A percentile compares a stretch with the other conserved stretches of the same genome.
phyloP scores from a whole-genome alignment of 129 eudicot species.

The Lonicera japonica region DNA sequence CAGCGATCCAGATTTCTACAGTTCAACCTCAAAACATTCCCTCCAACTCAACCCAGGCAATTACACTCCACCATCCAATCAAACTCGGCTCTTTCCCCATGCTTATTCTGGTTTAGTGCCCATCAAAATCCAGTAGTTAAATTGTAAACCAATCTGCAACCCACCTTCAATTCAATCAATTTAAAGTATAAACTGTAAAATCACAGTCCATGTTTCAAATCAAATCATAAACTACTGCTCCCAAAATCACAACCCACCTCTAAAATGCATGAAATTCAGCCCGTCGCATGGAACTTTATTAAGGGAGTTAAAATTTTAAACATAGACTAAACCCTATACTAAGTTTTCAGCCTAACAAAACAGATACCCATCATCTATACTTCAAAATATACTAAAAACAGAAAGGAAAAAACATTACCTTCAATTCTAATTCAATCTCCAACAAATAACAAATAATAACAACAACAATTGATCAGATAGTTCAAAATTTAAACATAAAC shows the following conservation, averaged over 20 bases:
- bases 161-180: neutral
- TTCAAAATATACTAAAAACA: neutral
- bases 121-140: too few relatives aligned
- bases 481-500: too few relatives aligned
- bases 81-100: neutral
- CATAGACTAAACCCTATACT: neutral
- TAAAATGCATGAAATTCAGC: neutral
- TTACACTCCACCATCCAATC: too few relatives aligned
- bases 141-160: neutral
- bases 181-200: too few relatives aligned
- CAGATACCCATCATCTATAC: too few relatives aligned
- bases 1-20: too few relatives aligned
- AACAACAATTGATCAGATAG: constrained; percentile 2
- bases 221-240: neutral
- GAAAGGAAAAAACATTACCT: neutral
- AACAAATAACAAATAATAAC: neutral
- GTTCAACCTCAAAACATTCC: neutral
- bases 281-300: too few relatives aligned
- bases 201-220: neutral
- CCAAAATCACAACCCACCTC: neutral
- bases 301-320: neutral
- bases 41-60: neutral
- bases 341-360: neutral
- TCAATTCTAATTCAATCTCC: neutral
- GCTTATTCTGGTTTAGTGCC: neutral